Evolutionary conservation across 805 yeast genomes (phyloP).

Genomic region (Myxozyma mucilagina): DNA sequence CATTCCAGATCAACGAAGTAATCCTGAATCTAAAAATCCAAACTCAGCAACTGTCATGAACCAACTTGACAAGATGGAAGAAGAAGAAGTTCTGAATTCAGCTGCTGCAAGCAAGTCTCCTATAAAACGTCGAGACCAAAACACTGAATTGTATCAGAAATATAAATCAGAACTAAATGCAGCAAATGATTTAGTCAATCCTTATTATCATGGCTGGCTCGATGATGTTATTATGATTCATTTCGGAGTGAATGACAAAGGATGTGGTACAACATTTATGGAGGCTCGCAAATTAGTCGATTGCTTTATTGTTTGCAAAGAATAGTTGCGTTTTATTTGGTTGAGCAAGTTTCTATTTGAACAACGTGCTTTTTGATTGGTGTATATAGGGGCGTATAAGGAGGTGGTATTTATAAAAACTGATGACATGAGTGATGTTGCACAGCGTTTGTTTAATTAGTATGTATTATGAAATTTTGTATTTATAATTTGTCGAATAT

Average conservation of each 20-base stretch:
- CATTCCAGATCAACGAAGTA: not conserved
- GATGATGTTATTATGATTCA: slow-evolving; percentile 25
- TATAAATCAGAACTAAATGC: not conserved
- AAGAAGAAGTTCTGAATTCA: no score
- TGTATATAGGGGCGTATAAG: no score
- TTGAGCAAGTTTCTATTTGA: no score
- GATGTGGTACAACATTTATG: slow-evolving; percentile 15
- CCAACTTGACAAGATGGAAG: no score
- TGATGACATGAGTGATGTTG: no score
- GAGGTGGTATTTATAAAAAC: no score
- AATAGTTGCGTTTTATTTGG: not conserved
- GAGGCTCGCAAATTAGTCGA: slow-evolving; percentile 18
- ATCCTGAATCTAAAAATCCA: not conserved
- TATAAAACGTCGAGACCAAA: no score
- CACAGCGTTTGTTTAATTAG: no score
- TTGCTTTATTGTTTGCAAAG: slow-evolving; percentile 4
- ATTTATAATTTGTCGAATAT: no score
- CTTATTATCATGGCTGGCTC: slow-evolving; percentile 28
- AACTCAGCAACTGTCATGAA: not conserved
- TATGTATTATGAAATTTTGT: no score
- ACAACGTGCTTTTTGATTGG: no score
- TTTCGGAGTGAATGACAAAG: slow-evolving; percentile 18
- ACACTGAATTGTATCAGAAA: not conserved
- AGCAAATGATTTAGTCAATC: slow-evolving; percentile 13
- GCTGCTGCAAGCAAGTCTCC: no score